These are phyloP conservation scores for Aureobasidium sp. DNA, from an alignment of 2,329 filamentous ascomycete species.

Conservation along the genomic window DNA sequence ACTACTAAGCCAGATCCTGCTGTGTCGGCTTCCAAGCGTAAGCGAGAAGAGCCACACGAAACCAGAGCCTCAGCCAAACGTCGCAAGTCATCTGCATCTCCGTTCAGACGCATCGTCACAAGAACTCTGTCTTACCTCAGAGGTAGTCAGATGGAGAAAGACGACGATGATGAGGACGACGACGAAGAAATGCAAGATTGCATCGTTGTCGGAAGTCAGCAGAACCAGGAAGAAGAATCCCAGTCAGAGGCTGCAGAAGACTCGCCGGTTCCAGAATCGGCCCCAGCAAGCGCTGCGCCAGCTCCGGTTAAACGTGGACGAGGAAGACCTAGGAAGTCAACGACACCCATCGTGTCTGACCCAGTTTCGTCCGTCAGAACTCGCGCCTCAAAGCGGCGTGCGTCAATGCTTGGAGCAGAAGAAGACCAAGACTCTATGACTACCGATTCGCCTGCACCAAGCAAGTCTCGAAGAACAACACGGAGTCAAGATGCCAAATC, in stretches of 20 bases:
- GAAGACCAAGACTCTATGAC: slow-evolving; percentile 16
- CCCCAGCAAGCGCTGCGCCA: not conserved
- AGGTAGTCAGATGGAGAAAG: slow-evolving; percentile 5
- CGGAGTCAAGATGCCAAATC: slow-evolving; percentile 18
- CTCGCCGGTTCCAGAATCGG: not conserved
- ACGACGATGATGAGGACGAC: slow-evolving; percentile 12
- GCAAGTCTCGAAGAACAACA: slow-evolving; percentile 23
- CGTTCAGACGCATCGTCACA: slow-evolving; percentile 22
- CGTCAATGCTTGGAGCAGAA: slow-evolving; percentile 20
- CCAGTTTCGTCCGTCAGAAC: slow-evolving; percentile 9
- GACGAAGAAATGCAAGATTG: slow-evolving; percentile 33
- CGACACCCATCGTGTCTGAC: slow-evolving; percentile 16
- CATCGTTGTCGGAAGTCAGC: slow-evolving; percentile 32
- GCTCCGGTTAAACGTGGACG: slow-evolving; percentile 21
- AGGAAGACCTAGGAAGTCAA: slow-evolving; percentile 24
- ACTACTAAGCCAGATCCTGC: not conserved
- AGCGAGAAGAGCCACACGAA: not conserved
- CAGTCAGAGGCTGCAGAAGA: not conserved
- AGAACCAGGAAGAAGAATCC: slow-evolving; percentile 13
- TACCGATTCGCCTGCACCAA: slow-evolving; percentile 21
- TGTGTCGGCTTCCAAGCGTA: not conserved
- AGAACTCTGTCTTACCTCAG: slow-evolving; percentile 18
- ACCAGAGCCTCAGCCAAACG: slow-evolving; percentile 19
- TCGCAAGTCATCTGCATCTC: slow-evolving; percentile 23
- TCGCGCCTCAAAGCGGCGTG: slow-evolving; percentile 24